Conservation (phyloP, 129 eudicot genomes). For the Artemisia tridentata region DNA sequence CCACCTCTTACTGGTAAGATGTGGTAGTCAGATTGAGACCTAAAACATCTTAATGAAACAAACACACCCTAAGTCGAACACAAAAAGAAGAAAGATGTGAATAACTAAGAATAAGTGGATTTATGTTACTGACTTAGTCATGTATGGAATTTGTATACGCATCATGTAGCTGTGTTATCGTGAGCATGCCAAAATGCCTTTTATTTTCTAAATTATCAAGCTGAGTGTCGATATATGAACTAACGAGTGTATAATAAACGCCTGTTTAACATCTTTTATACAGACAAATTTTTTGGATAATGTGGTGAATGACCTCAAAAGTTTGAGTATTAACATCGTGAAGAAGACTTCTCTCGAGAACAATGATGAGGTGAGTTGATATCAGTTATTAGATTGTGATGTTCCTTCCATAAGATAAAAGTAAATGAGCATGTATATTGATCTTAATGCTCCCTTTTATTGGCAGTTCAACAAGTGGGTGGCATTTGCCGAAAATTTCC, state of each 20-base stretch:
- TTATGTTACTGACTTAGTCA: no score
- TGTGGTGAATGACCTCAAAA: slow-evolving; percentile 41
- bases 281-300: slow-evolving; percentile 51
- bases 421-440: slow-evolving; percentile 7
- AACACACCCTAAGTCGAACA: no score
- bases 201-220: no score
- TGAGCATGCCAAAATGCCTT: no score
- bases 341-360: slow-evolving; percentile 34
- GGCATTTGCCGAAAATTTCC: slow-evolving; percentile 54
- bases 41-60: no score
- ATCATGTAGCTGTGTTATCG: no score
- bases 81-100: no score
- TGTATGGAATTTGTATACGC: no score
- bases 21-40: no score
- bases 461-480: slow-evolving; percentile 73
- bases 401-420: slow-evolving; percentile 6
- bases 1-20: no score
- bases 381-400: slow-evolving; percentile 1
- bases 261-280: slow-evolving; percentile 7
- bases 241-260: slow-evolving; percentile 1
- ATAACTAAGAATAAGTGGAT: no score
- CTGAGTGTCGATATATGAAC: background rate
- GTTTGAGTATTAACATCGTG: slow-evolving; percentile 50
- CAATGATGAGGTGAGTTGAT: slow-evolving; percentile 49
- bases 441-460: slow-evolving; percentile 5